These are phyloP conservation scores for Gryganskiella cystojenkinii DNA, from an alignment of 192 early-diverging fungal species.

Conservation along the genomic window DNA sequence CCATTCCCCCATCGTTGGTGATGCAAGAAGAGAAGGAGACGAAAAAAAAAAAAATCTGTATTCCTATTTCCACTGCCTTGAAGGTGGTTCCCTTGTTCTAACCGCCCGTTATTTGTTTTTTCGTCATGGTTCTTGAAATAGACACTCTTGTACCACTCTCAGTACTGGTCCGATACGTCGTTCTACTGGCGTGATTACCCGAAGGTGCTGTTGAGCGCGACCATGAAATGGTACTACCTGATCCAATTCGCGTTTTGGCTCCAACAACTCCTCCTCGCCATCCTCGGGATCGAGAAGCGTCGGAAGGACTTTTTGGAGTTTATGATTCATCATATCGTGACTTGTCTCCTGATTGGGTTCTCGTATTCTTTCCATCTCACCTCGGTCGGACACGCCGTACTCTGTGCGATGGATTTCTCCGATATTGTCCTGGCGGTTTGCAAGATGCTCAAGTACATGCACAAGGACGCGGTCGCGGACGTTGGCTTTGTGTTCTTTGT, in stretches of 20 bases:
- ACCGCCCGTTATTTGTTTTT: slow-evolving; percentile 34
- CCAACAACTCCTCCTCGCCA: slow-evolving; percentile 69
- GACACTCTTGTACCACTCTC: slow-evolving; percentile 67
- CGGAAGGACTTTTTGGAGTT: slow-evolving; percentile 69
- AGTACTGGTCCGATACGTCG: slow-evolving; percentile 67
- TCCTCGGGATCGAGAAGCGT: slow-evolving; percentile 69
- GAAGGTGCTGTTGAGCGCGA: slow-evolving; percentile 49
- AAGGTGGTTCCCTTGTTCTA: slow-evolving; percentile 56
- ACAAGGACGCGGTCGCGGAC: slow-evolving; percentile 64
- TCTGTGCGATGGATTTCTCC: slow-evolving; percentile 72
- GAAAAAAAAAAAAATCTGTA: neutral
- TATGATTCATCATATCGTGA: slow-evolving; percentile 72
- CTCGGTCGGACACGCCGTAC: slow-evolving; percentile 68
- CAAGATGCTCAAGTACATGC: slow-evolving; percentile 82
- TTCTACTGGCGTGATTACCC: slow-evolving; percentile 69
- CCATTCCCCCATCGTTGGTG: too few relatives aligned
- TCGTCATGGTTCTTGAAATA: slow-evolving; percentile 18
- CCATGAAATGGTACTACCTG: slow-evolving; percentile 71
- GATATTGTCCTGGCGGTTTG: slow-evolving; percentile 67
- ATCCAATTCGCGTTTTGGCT: slow-evolving; percentile 70
- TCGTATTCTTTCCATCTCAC: slow-evolving; percentile 71
- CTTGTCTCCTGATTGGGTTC: slow-evolving; percentile 64
- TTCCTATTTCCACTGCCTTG: neutral
- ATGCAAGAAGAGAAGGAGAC: neutral
- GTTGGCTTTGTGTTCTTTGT: slow-evolving; percentile 76